A percentile compares a stretch with the other conserved stretches of the same genome.
Conservation (phyloP, 1,139 yeast species). For the Kurtzmaniella quercitrusa region DNA sequence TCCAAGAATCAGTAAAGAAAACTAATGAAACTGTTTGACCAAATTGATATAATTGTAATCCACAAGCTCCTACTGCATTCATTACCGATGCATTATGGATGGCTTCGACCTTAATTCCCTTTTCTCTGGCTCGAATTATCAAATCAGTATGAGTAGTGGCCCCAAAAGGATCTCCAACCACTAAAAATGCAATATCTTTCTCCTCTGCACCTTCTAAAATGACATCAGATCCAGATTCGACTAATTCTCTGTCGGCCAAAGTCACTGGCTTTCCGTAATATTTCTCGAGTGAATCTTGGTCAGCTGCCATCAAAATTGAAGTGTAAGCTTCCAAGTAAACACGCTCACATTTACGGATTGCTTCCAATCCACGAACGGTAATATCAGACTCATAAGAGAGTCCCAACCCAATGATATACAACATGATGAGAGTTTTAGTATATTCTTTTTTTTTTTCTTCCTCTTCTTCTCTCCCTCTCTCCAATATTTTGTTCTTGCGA, state of each 20-base stretch:
- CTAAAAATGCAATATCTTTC: conserved; percentile 88
- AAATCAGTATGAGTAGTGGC: conserved; percentile 97
- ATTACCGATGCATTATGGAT: conserved; percentile 95
- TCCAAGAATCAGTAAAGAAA: conserved; percentile 92
- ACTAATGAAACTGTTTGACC: conserved; percentile 97
- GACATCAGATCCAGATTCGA: conserved; percentile 81
- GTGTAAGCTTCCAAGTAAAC: conserved; percentile 96
- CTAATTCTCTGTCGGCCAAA: conserved; percentile 91
- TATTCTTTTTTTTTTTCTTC: not conserved
- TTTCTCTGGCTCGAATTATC: conserved; percentile 83
- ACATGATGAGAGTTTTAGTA: conserved; percentile 44
- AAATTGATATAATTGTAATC: conserved; percentile 88
- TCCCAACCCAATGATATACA: conserved; percentile 88
- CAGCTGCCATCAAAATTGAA: conserved; percentile 91
- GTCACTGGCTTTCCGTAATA: conserved; percentile 84
- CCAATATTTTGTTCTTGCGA: not conserved
- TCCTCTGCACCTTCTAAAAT: conserved; percentile 72
- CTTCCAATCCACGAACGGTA: conserved; percentile 89
- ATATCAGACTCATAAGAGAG: conserved; percentile 85
- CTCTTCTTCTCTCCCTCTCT: too few species aligned
- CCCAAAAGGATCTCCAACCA: conserved; percentile 97
- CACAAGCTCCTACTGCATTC: conserved; percentile 99
- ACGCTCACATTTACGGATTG: conserved; percentile 75
- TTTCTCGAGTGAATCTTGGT: conserved; percentile 59
- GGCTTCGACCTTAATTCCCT: conserved; percentile 70